Conservation (phyloP, 805 yeast genomes). For the Maudiozyma pseudohumilis region DNA sequence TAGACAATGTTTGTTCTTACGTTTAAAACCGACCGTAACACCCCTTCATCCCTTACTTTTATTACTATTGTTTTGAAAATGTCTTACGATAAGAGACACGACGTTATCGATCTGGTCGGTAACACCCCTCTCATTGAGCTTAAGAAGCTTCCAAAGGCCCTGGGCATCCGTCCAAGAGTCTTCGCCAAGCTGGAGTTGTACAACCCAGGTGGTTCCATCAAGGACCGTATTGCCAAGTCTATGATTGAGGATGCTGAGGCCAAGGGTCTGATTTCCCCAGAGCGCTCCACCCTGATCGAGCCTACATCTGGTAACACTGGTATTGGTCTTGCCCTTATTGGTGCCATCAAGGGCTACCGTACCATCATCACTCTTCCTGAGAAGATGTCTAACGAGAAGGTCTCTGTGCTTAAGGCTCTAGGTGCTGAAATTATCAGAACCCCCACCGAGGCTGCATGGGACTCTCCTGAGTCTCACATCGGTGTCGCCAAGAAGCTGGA, state of each 20-base stretch:
- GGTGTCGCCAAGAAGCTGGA: constrained; percentile 78
- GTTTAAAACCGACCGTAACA: background rate
- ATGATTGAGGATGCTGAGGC: constrained; percentile 83
- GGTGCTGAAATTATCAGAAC: constrained; percentile 90
- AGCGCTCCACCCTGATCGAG: constrained; percentile 65
- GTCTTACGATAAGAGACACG: constrained; percentile 23
- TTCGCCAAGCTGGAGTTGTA: constrained; percentile 72
- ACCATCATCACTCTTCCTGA: constrained; percentile 84
- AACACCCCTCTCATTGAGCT: constrained; percentile 73
- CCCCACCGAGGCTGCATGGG: constrained; percentile 90
- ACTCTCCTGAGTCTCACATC: constrained; percentile 81
- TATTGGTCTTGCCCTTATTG: constrained; percentile 77
- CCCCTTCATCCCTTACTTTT: background rate
- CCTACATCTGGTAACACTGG: constrained; percentile 92
- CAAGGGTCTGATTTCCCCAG: constrained; percentile 72
- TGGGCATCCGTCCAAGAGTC: constrained; percentile 62
- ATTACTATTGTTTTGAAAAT: too few species aligned
- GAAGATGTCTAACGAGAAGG: constrained; percentile 87
- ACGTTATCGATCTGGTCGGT: constrained; percentile 69
- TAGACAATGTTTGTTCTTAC: background rate
- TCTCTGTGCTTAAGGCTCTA: constrained; percentile 74
- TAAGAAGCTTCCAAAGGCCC: constrained; percentile 65
- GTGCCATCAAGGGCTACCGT: constrained; percentile 80
- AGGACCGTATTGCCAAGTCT: constrained; percentile 78
- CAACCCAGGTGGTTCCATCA: constrained; percentile 86